phyloP scores from a whole-genome alignment of 805 yeast genomes.

The Metschnikowia vanudenii region DNA sequence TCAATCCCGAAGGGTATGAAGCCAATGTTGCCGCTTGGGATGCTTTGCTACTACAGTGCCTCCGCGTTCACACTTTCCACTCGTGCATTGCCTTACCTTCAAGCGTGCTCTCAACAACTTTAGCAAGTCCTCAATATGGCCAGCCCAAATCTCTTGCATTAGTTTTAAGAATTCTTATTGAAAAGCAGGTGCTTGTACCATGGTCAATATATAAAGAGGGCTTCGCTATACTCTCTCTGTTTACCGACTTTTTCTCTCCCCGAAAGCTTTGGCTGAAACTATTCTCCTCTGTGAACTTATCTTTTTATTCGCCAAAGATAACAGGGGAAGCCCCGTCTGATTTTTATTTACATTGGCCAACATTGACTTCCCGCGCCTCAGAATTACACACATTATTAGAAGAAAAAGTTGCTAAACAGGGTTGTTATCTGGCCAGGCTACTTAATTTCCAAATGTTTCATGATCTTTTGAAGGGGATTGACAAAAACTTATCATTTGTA shows the following conservation, averaged over 20 bases:
- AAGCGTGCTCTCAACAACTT: conserved; percentile 3
- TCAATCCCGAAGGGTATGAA: conserved; percentile 43
- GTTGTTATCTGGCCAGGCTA: conserved; percentile 19
- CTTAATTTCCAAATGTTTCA: conserved; percentile 16
- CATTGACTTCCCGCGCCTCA: conserved; percentile 15
- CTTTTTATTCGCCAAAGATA: conserved; percentile 1
- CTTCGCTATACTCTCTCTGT: not conserved
- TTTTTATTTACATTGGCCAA: conserved; percentile 25
- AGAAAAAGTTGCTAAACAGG: conserved; percentile 9
- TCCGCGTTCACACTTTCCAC: conserved; percentile 12
- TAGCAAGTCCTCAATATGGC: conserved; percentile 24
- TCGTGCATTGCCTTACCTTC: conserved; percentile 26
- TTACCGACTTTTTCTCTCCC: conserved; percentile 14
- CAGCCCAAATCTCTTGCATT: conserved; percentile 28
- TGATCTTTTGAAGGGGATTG: conserved; percentile 7
- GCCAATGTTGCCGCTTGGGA: conserved; percentile 44
- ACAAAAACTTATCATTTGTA: conserved; percentile 16
- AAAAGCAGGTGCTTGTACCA: conserved; percentile 7
- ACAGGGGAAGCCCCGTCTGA: conserved; percentile 15
- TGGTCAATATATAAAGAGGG: conserved; percentile 17
- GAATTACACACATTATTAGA: not conserved
- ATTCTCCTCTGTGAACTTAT: conserved; percentile 1
- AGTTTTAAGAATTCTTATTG: conserved; percentile 28
- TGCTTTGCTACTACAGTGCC: conserved; percentile 21
- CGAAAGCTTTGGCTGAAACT: conserved; percentile 7